Percentiles rank a stretch among this genome's conserved stretches.
phyloP scores from a whole-genome alignment of 73 alveolate species.

The Paramecium pentaurelia region DNA sequence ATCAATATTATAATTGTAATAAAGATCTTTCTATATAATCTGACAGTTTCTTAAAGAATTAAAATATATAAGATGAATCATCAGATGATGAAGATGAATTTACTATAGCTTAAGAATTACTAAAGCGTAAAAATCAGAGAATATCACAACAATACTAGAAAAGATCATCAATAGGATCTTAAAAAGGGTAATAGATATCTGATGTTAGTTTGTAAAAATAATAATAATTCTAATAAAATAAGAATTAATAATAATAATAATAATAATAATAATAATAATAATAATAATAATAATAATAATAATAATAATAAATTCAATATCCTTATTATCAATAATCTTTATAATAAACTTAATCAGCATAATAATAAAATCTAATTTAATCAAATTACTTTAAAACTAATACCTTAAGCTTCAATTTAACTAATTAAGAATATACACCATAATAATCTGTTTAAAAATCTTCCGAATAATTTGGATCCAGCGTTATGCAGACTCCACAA shows the following conservation, averaged over 20 bases:
- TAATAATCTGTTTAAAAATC: slow-evolving; percentile 14
- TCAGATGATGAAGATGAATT: background rate
- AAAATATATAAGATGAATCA: background rate
- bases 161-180: background rate
- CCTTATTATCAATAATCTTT: background rate
- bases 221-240: background rate
- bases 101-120: background rate
- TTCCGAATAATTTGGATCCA: slow-evolving; percentile 24
- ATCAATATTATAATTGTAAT: background rate
- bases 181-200: background rate
- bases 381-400: slow-evolving; percentile 5
- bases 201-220: background rate
- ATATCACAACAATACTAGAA: background rate
- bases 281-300: background rate
- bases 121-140: background rate
- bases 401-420: slow-evolving; percentile 36
- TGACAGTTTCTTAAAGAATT: background rate
- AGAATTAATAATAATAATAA: background rate
- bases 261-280: background rate
- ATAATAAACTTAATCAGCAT: background rate
- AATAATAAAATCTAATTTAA: background rate
- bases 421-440: slow-evolving; percentile 32
- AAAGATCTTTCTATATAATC: background rate
- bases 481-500: slow-evolving; percentile 19
- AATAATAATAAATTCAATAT: background rate